These are phyloP conservation scores for Fusarium nanum DNA, from an alignment of 2,329 filamentous ascomycete species.

Conservation along the genomic window DNA sequence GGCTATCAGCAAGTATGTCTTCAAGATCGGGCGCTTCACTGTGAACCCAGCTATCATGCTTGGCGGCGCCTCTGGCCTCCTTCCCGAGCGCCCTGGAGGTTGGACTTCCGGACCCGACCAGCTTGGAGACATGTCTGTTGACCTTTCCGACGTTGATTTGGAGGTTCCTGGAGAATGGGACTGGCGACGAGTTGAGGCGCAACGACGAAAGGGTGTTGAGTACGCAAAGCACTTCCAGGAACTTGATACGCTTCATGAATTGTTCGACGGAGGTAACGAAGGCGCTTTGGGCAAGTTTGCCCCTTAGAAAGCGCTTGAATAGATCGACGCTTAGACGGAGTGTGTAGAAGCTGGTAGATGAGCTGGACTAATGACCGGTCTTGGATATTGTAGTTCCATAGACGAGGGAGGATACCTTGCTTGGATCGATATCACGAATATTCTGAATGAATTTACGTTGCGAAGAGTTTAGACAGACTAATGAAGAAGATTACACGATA, in stretches of 20 bases:
- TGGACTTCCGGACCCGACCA: slow-evolving; percentile 64
- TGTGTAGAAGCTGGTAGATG: background rate
- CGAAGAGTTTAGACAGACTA: background rate
- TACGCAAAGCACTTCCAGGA: slow-evolving; percentile 67
- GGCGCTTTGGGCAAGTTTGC: slow-evolving; percentile 64
- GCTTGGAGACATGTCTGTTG: slow-evolving; percentile 54
- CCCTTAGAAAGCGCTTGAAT: slow-evolving; percentile 48
- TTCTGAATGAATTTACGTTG: background rate
- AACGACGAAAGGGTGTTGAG: slow-evolving; percentile 66
- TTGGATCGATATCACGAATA: background rate
- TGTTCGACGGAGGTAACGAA: slow-evolving; percentile 65
- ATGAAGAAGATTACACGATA: background rate
- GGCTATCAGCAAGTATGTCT: slow-evolving; percentile 82
- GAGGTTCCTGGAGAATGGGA: slow-evolving; percentile 61
- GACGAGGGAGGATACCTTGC: background rate
- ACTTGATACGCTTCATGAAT: slow-evolving; percentile 64
- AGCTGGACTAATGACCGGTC: background rate
- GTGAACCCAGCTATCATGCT: slow-evolving; percentile 84
- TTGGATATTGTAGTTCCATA: background rate
- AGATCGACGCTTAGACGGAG: background rate
- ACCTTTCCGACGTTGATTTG: slow-evolving; percentile 53
- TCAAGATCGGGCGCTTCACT: slow-evolving; percentile 84
- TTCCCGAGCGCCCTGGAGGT: slow-evolving; percentile 78
- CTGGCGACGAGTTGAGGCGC: slow-evolving; percentile 67
- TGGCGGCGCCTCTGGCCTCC: slow-evolving; percentile 71